Percentiles rank a stretch among this genome's conserved stretches.
Conservation (phyloP, 78 protist genomes). For the Diacronema lutheri region DNA sequence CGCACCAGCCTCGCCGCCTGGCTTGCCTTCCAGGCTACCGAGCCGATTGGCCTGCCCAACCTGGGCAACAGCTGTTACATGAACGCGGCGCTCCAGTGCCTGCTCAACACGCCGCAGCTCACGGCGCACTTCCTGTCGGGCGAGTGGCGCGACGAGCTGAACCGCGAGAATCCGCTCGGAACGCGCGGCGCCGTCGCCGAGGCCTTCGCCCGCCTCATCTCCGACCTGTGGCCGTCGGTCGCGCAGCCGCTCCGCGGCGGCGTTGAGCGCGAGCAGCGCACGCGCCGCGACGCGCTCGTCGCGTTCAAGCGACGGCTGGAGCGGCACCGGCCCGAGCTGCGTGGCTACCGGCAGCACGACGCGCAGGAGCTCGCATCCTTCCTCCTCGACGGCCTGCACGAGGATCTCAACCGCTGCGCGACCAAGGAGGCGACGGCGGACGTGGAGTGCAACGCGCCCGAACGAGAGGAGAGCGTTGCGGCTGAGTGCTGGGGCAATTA, state of each 20-base stretch:
- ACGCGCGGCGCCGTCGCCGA: constrained; percentile 62
- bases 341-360: constrained; percentile 48
- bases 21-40: no score
- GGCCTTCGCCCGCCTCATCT: constrained; percentile 26
- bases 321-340: constrained; percentile 2
- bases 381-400: constrained; percentile 36
- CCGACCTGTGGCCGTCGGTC: no score
- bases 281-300: no score
- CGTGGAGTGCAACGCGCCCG: background rate
- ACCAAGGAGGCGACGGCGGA: constrained; percentile 19
- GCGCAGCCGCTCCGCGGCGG: no score
- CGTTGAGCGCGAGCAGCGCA: no score
- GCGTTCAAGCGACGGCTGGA: background rate
- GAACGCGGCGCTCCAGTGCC: constrained; percentile 79
- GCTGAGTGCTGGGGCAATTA: background rate
- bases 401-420: constrained; percentile 39
- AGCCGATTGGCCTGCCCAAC: background rate
- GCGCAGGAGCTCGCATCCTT: constrained; percentile 32
- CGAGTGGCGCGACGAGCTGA: constrained; percentile 45
- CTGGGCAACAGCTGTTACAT: constrained; percentile 91
- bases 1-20: no score
- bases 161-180: constrained; percentile 73
- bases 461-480: background rate
- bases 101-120: constrained; percentile 41
- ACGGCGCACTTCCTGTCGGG: constrained; percentile 47